phyloP scores from a whole-genome alignment of 192 early-diverging fungal genomes.

The Spizellomyces punctatus region DNA sequence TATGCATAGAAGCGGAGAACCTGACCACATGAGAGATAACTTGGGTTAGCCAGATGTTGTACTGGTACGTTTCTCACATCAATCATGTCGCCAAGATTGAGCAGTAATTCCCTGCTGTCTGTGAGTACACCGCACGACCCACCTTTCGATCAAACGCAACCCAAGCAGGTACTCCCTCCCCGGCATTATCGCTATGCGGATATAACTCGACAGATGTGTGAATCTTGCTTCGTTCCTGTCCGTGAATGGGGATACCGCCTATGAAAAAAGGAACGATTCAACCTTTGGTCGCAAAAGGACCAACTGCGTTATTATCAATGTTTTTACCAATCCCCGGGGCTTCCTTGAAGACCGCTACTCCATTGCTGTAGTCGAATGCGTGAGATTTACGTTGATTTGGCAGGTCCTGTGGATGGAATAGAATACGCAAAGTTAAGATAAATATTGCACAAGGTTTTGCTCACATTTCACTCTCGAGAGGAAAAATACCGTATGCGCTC shows the following conservation, averaged over 20 bases:
- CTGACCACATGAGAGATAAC: conserved; percentile 17
- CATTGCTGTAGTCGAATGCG: conserved; percentile 61
- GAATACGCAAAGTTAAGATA: conserved; percentile 17
- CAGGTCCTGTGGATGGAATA: conserved; percentile 10
- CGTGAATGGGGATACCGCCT: conserved; percentile 51
- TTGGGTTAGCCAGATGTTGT: not conserved
- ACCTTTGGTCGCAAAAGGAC: no score
- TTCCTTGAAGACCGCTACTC: conserved; percentile 52
- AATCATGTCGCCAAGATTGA: no score
- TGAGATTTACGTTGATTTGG: conserved; percentile 60
- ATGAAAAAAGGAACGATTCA: not conserved
- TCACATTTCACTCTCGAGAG: no score
- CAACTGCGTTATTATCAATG: not conserved
- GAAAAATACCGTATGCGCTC: no score
- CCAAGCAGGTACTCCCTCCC: conserved; percentile 54
- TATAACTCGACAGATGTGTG: conserved; percentile 58
- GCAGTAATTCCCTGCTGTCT: not conserved
- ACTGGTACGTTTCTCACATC: no score
- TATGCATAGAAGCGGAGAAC: conserved; percentile 66
- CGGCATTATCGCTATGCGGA: conserved; percentile 40
- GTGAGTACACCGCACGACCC: conserved; percentile 11
- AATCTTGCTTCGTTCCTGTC: conserved; percentile 47
- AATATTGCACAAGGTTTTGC: not conserved
- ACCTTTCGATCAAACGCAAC: conserved; percentile 65
- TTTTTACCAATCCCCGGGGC: conserved; percentile 55